phyloP scores from a whole-genome alignment of 305 asterid species.

The Fraxinus sp. region DNA sequence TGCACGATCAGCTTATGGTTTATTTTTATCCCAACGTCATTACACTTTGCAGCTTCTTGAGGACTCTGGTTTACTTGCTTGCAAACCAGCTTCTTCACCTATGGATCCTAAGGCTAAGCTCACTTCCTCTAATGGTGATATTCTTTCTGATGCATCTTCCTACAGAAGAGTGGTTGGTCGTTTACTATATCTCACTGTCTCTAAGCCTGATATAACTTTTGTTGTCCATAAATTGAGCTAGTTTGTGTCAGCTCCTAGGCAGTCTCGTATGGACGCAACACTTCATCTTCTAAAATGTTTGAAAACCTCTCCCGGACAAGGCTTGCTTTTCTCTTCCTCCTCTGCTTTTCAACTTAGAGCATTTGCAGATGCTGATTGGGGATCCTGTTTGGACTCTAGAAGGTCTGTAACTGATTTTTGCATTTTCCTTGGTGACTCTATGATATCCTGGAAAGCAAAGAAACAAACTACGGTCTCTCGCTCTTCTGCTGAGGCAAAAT shows the following conservation, averaged over 20 bases:
- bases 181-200: not conserved
- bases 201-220: no score
- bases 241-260: no score
- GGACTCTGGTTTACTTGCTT: not conserved
- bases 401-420: not conserved
- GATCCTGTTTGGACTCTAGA: not conserved
- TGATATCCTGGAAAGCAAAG: no score
- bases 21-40: not conserved
- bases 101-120: not conserved
- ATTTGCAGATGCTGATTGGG: not conserved
- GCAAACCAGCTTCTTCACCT: not conserved
- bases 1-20: not conserved
- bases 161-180: not conserved
- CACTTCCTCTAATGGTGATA: not conserved
- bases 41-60: not conserved
- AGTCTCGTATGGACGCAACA: no score
- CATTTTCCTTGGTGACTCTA: not conserved
- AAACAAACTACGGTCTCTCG: no score
- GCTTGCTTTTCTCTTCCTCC: not conserved
- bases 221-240: no score
- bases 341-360: not conserved
- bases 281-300: no score
- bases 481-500: no score
- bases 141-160: not conserved
- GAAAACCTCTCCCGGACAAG: not conserved